Percentiles rank a stretch among this genome's conserved stretches.
Evolutionary conservation across 2,329 filamentous ascomycete species (phyloP).

Genomic region (Epichloe elymi): DNA sequence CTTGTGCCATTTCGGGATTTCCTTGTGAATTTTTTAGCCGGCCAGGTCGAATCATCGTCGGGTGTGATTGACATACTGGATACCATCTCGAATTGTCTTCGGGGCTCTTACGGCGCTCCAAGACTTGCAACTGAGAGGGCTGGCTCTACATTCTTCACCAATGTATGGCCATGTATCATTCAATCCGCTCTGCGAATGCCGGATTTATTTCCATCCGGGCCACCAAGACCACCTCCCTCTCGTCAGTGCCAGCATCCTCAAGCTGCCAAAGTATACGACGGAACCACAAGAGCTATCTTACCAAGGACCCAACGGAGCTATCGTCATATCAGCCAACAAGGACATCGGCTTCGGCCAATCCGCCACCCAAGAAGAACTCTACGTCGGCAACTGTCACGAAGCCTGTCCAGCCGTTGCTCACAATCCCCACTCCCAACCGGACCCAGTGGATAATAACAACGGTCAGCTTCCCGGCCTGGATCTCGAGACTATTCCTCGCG

Average conservation of each 20-base stretch:
- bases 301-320: no score
- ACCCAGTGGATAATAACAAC: constrained; percentile 7
- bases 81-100: constrained; percentile 13
- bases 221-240: no score
- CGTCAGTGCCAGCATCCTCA: no score
- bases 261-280: no score
- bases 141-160: constrained; percentile 5
- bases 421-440: no score
- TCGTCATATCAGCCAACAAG: no score
- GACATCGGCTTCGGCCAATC: no score
- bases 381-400: no score
- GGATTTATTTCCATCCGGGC: constrained; percentile 9
- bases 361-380: no score
- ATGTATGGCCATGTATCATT: constrained; percentile 13
- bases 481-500: constrained; percentile 20
- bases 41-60: constrained; percentile 1
- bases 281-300: no score
- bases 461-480: constrained; percentile 18
- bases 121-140: constrained; percentile 2
- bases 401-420: no score
- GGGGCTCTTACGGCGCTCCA: constrained; percentile 11
- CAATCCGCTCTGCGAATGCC: constrained; percentile 11
- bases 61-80: constrained; percentile 16
- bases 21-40: constrained; percentile 11
- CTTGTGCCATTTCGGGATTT: constrained; percentile 15